Base-by-base conservation (phyloP, 805 yeast species). In the Spathaspora gorwiae region DNA sequence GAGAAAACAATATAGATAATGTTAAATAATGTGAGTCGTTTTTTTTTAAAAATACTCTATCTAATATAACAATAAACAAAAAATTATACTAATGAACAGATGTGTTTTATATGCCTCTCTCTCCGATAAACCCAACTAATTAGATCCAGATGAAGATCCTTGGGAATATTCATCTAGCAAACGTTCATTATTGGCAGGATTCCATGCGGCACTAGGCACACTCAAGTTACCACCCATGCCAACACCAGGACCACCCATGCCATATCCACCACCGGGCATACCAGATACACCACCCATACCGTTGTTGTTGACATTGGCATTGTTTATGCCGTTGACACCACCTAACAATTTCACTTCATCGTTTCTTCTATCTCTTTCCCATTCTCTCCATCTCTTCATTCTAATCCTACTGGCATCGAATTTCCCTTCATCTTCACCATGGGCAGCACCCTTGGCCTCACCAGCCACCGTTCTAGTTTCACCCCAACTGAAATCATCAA, bases 401-500 rank as follows among this genome's bases (percentile, higher is more conserved):
- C 79, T 79, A 60, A 94, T 94, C 57, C 80, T 80, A 1, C 95
- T 81, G n/a, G 94, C 87, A 63, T 92, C 98, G 61, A 92, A 94
- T 50, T 82, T 84, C 54, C 97, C 98, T 37, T 79, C 86, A 19
- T 54, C 74, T 24, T 74, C 86, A 38, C 80, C 85, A 60, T 87
- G 94, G 5, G 32, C 9, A 13, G 73, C 80, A 19, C 77, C 80
- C 55, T 83, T 80, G 54, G 74, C 81, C 36, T 79, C 87, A 9
- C 80, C 89, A 26, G 78, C 77, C 41, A 89, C 80, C n/a, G 83
- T 76, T 72, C 96, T 77, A 2, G 97, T 90, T 48, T 88, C 95
- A 60, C 97, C 97, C 97, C 97, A 90, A 61, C 90, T 81, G 66
- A 90, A 90, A 62, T 90, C 96, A 65, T 90, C 97, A 66, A 90